These are phyloP conservation scores for Lepidium campestre DNA, from an alignment of 441 rosid species.

Conservation along the genomic window DNA sequence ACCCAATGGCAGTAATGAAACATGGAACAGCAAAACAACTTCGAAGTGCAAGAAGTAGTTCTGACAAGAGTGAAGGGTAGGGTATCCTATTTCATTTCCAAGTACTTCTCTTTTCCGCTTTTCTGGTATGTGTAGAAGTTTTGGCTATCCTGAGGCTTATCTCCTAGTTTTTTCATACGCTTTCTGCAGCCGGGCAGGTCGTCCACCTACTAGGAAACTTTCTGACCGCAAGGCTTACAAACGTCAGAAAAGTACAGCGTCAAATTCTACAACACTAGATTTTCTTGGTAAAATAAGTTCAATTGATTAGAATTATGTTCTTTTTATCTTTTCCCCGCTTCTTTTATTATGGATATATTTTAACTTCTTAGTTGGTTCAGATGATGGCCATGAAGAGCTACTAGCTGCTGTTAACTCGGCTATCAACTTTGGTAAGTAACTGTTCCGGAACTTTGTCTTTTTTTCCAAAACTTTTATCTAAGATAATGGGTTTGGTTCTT, in stretches of 20 bases:
- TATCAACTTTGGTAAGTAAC: conserved; percentile 47
- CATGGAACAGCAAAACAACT: conserved; percentile 86
- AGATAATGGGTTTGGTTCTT: conserved; percentile 29
- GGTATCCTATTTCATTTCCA: conserved; percentile 23
- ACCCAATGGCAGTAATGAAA: conserved; percentile 63
- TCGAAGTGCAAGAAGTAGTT: conserved; percentile 75
- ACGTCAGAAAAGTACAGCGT: conserved; percentile 65
- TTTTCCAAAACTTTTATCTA: neutral
- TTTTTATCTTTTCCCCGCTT: neutral
- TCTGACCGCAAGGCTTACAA: conserved; percentile 90
- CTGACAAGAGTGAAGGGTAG: conserved; percentile 85
- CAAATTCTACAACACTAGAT: conserved; percentile 64
- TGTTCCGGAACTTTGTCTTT: conserved; percentile 10
- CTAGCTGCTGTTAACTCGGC: conserved; percentile 88
- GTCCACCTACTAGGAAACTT: conserved; percentile 91
- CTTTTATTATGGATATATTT: conserved; percentile 25
- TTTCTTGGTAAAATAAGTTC: conserved; percentile 69
- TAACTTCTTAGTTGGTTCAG: conserved; percentile 61
- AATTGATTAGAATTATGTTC: conserved; percentile 8
- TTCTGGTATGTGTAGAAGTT: conserved; percentile 5
- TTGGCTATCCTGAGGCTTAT: conserved; percentile 27
- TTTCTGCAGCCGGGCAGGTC: conserved; percentile 75
- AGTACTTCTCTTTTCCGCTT: conserved; percentile 1
- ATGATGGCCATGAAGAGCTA: conserved; percentile 89
- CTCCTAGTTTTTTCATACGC: conserved; percentile 19